Evolutionary conservation across 345 rosid genomes (phyloP).

Genomic region (Linum usitatissimum): DNA sequence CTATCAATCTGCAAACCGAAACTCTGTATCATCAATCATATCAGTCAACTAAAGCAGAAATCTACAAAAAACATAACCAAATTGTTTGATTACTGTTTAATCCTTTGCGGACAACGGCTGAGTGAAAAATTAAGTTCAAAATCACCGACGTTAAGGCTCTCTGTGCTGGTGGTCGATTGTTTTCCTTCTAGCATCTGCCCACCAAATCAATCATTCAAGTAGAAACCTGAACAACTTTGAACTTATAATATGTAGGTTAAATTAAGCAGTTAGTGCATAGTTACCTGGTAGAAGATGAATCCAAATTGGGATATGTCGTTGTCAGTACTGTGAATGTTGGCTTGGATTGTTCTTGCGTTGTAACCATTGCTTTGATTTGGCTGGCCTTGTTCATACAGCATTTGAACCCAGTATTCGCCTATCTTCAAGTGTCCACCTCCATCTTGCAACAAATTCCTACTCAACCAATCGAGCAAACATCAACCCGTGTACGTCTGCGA

Average conservation of each 20-base stretch:
- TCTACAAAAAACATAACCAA: neutral
- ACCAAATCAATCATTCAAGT: neutral
- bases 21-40: too few species aligned
- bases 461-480: neutral
- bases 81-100: slow-evolving; percentile 35
- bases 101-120: slow-evolving; percentile 33
- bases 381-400: slow-evolving; percentile 38
- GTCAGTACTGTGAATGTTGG: slow-evolving; percentile 22
- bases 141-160: too few species aligned
- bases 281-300: slow-evolving; percentile 39
- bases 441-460: slow-evolving; percentile 44
- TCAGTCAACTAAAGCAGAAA: neutral
- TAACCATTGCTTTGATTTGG: slow-evolving; percentile 33
- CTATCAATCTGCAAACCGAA: slow-evolving; percentile 36
- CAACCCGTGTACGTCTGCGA: too few species aligned
- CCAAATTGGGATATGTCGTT: slow-evolving; percentile 35
- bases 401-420: slow-evolving; percentile 57
- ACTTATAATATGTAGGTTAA: neutral
- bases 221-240: neutral
- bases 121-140: slow-evolving; percentile 26
- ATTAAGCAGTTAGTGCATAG: too few species aligned
- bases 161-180: neutral
- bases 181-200: slow-evolving; percentile 47
- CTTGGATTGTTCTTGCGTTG: slow-evolving; percentile 11
- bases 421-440: slow-evolving; percentile 50